Conservation (phyloP, 805 yeast genomes). For the Isabelozyma heimii region DNA sequence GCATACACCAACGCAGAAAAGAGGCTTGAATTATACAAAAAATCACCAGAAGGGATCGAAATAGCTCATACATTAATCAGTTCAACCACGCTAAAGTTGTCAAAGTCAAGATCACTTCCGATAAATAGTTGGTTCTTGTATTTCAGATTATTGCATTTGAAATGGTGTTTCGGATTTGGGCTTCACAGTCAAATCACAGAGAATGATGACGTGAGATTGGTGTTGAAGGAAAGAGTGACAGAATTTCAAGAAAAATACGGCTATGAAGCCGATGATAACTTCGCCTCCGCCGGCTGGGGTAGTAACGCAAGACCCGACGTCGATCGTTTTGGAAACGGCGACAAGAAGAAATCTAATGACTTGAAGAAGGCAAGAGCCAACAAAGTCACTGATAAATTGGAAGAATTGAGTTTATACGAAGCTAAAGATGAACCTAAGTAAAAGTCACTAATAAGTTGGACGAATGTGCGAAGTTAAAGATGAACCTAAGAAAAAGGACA, state of each 20-base stretch:
- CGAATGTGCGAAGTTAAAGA: conserved; percentile 8
- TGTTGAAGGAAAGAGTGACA: conserved; percentile 33
- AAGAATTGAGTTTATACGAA: conserved; percentile 17
- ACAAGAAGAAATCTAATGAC: conserved; percentile 33
- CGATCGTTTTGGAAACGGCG: conserved; percentile 17
- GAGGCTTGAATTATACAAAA: conserved; percentile 34
- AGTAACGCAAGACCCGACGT: conserved; percentile 8
- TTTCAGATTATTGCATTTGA: conserved; percentile 45
- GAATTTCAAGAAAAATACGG: conserved; percentile 18
- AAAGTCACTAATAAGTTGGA: conserved; percentile 29
- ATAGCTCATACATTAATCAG: conserved; percentile 26
- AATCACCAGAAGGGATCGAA: conserved; percentile 34
- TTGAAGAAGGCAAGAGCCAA: conserved; percentile 36
- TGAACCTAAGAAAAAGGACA: background rate
- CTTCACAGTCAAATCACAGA: conserved; percentile 47
- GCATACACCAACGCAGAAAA: conserved; percentile 32
- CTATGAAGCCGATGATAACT: conserved; percentile 8
- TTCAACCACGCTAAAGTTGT: conserved; percentile 39
- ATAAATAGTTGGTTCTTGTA: conserved; percentile 52
- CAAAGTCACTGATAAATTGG: conserved; percentile 31
- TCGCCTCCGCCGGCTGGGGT: conserved; percentile 4
- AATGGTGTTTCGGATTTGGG: conserved; percentile 52
- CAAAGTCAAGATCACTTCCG: conserved; percentile 44
- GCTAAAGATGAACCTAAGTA: conserved; percentile 1
- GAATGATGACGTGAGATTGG: conserved; percentile 30